A percentile compares a stretch with the other conserved stretches of the same genome.
phyloP scores from a whole-genome alignment of 2,329 filamentous ascomycete genomes.

The Pseudocercospora fijiensis region DNA sequence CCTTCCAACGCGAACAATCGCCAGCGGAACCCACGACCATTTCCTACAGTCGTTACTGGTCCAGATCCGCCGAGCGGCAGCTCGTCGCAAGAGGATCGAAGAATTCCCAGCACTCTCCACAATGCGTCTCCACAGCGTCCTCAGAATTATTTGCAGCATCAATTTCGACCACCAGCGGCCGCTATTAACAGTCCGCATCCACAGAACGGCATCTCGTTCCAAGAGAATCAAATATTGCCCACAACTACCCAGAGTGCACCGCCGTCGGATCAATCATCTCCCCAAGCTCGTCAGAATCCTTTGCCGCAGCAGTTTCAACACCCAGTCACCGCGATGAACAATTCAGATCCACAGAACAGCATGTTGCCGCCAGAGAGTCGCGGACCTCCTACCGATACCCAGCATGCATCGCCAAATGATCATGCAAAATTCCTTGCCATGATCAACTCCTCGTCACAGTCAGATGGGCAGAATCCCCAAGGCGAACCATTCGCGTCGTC shows the following conservation, averaged over 20 bases:
- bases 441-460: not conserved
- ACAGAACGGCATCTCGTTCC: not conserved
- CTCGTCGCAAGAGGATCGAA: not conserved
- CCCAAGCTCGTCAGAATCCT: not conserved
- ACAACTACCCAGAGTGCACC: not conserved
- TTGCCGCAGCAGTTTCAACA: not conserved
- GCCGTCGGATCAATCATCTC: not conserved
- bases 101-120: not conserved
- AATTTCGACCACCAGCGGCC: not conserved
- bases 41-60: not conserved
- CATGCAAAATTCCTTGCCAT: not conserved
- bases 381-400: not conserved
- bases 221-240: not conserved
- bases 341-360: not conserved
- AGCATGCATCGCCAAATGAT: not conserved
- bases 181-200: not conserved
- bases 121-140: not conserved
- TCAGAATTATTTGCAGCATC: not conserved
- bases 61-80: not conserved
- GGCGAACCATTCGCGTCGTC: not conserved
- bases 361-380: not conserved
- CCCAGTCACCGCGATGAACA: not conserved
- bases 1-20: not conserved
- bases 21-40: not conserved
- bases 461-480: not conserved